Conservation (phyloP, 1,284 basidiomycete genomes). For the Fomitopsis schrenkii region DNA sequence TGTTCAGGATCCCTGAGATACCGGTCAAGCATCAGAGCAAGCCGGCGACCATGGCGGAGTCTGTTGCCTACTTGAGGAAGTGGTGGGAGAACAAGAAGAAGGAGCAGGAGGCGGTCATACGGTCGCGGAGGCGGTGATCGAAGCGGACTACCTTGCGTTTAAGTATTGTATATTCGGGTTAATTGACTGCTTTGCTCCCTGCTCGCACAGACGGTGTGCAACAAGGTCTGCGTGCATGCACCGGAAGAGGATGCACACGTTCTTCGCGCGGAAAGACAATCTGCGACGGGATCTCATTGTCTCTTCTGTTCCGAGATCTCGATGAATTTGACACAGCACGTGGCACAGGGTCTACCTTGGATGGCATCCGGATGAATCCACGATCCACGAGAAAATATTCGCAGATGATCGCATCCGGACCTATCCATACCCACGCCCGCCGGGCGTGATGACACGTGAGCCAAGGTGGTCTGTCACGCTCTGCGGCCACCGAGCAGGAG, state of each 20-base stretch:
- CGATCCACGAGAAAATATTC: not conserved
- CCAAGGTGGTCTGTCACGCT: not conserved
- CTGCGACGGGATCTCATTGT: too few relatives aligned
- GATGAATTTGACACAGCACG: too few relatives aligned
- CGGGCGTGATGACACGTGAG: not conserved
- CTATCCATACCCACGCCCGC: not conserved
- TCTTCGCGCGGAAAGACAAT: too few relatives aligned
- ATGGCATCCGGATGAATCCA: not conserved
- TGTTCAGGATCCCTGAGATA: constrained; percentile 44
- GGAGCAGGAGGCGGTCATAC: constrained; percentile 17
- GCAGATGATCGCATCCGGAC: not conserved
- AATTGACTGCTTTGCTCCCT: constrained; percentile 1
- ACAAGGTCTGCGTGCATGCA: not conserved
- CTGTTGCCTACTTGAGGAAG: constrained; percentile 22
- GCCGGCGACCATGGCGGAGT: constrained; percentile 27
- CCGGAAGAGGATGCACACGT: too few relatives aligned
- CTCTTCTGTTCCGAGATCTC: too few relatives aligned
- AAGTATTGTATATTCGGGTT: not conserved
- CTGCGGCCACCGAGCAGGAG: too few relatives aligned
- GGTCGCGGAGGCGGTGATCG: constrained; percentile 3
- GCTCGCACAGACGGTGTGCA: not conserved
- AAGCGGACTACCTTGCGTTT: not conserved
- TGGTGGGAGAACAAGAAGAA: constrained; percentile 23
- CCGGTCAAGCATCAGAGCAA: constrained; percentile 21
- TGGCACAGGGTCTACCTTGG: not conserved